Evolutionary conservation across 2,329 filamentous ascomycete genomes (phyloP), one percentile per base, ranked within the genome.

Genomic region (Penicillium sp.): DNA sequence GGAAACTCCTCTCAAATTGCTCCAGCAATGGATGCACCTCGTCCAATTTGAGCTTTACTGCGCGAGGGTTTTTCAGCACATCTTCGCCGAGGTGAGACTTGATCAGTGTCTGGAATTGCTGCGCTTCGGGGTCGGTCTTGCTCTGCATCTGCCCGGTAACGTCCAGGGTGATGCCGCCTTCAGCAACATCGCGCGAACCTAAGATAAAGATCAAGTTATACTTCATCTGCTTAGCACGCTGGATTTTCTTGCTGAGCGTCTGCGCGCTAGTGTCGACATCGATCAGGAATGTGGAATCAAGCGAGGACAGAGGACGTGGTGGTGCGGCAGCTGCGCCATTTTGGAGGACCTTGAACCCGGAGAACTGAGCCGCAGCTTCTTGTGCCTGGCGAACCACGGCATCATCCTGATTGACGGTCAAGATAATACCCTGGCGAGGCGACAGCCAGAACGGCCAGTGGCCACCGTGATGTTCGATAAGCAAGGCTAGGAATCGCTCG

Each of bases 381-480:
- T 82, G 80, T 6, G 74, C 60, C 73, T 80, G 25, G 78, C 84
- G 80, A 77, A 80, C 63, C 10, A 81, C 72, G 1, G 66, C 70
- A 43, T 79, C 75, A n/a, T 79, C 73, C 51, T 81, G 79, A 69
- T 90, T 92, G 56, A 94, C 83, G 0, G 90, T 90, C 35, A 95
- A 76, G 58, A 96, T 84, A 49, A 89, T 86, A 45, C 86, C 88
- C 71, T 95, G 93, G 6, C 87, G 85, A 0, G 92, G 92, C 58
- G 90, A 93, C 10, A 96, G 82, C 93, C 92, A 96, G 74, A 96
- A 94, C 3, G 92, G 92, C 86, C 91, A 96, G 60, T 84, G 85
- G 16, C 91, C 91, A 59, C 89, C 83, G 68, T 93, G 92, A 66
- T 91, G 89, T 76, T 96, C 93, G 58, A 95, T 93, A 43, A 96